phyloP scores from a whole-genome alignment of 805 yeast species.

The Kodamaea fukazawae region DNA sequence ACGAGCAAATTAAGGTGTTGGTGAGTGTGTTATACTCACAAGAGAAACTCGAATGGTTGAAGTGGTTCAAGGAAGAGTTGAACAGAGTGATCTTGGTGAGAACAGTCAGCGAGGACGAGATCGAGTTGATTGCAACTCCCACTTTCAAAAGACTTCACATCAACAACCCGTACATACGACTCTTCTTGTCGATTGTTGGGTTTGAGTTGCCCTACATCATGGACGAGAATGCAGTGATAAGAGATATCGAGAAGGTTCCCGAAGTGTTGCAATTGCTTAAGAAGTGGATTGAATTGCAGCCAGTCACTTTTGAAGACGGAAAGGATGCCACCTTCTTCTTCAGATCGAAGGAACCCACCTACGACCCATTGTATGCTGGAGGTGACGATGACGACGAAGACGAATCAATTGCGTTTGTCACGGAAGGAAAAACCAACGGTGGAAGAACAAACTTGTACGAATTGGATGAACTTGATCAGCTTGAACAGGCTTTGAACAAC shows the following conservation, averaged over 20 bases:
- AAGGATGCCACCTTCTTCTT: conserved; percentile 34
- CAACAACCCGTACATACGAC: conserved; percentile 48
- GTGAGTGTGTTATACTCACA: conserved; percentile 48
- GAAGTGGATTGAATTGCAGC: conserved; percentile 40
- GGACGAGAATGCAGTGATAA: conserved; percentile 41
- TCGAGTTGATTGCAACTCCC: conserved; percentile 11
- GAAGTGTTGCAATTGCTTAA: conserved; percentile 36
- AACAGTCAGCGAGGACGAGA: conserved; percentile 15
- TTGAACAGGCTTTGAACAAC: conserved; percentile 14
- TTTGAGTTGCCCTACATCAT: conserved; percentile 41
- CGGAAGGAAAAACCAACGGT: conserved; percentile 8
- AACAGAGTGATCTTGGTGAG: conserved; percentile 27
- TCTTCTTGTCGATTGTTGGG: conserved; percentile 44
- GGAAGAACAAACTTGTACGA: conserved; percentile 23
- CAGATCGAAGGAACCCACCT: conserved; percentile 22
- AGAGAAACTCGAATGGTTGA: conserved; percentile 41
- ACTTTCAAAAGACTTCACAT: conserved; percentile 32
- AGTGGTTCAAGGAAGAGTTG: conserved; percentile 43
- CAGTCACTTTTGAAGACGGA: conserved; percentile 33
- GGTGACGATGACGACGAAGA: conserved; percentile 28
- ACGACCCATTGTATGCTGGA: conserved; percentile 15
- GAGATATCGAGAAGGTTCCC: conserved; percentile 27
- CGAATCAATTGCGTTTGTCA: conserved; percentile 19
- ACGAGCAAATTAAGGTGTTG: conserved; percentile 49
- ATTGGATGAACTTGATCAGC: conserved; percentile 40